Percentiles rank a stretch among this genome's conserved stretches.
Conservation (phyloP, 2,329 filamentous ascomycete genomes). For the Penicillium sp. region DNA sequence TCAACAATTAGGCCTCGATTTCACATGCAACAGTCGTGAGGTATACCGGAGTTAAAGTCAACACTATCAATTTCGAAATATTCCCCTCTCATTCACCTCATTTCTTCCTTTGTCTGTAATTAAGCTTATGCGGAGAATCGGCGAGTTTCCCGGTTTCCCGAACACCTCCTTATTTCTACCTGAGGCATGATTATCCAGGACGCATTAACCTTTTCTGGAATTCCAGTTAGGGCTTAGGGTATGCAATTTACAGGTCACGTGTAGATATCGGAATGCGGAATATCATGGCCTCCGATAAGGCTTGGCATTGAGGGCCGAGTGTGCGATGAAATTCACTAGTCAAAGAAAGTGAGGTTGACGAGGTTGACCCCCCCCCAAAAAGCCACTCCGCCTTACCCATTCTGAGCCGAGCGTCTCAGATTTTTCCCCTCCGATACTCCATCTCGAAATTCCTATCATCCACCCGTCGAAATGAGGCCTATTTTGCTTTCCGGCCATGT, state of each 20-base stretch:
- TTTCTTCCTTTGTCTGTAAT: neutral
- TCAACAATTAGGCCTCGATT: neutral
- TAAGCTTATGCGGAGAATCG: conserved; percentile 9
- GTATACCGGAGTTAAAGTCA: neutral
- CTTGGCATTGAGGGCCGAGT: conserved; percentile 38
- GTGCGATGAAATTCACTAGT: conserved; percentile 44
- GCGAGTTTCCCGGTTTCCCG: conserved; percentile 8
- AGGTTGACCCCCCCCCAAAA: conserved; percentile 31
- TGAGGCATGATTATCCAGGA: neutral
- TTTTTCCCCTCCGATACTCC: conserved; percentile 9
- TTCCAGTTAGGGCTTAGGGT: conserved; percentile 22
- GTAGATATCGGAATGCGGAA: conserved; percentile 27
- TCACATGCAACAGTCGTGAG: neutral
- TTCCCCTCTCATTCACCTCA: neutral
- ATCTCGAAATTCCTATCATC: conserved; percentile 19
- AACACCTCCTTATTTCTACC: neutral
- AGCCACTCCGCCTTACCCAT: conserved; percentile 24
- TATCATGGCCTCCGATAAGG: conserved; percentile 20
- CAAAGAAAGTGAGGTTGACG: conserved; percentile 30
- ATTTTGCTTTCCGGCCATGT: conserved; percentile 93
- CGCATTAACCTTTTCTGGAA: neutral
- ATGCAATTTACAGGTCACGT: conserved; percentile 26
- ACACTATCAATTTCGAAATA: neutral
- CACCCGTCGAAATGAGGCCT: conserved; percentile 75
- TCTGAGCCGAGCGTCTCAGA: conserved; percentile 22